Percentiles rank a stretch among this genome's conserved stretches.
Evolutionary conservation across 306 rosid species (phyloP).

Genomic region (Oemleria cerasiformis): DNA sequence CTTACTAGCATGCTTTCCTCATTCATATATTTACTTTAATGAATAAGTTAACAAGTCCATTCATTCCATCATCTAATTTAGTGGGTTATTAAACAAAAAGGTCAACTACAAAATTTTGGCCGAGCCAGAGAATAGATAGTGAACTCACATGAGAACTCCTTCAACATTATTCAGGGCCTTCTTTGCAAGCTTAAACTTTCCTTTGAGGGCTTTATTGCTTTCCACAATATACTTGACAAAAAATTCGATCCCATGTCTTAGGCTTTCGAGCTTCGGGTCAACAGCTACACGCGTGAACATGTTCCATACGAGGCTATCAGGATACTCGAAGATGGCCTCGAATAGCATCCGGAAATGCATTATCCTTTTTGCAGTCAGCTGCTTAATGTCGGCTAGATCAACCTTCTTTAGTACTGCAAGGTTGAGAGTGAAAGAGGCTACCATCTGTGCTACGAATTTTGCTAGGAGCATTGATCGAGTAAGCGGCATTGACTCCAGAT

Average conservation of each 20-base stretch:
- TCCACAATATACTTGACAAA: constrained; percentile 62
- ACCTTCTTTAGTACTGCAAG: constrained; percentile 66
- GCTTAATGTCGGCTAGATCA: constrained; percentile 55
- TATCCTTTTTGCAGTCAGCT: constrained; percentile 64
- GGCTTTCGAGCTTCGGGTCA: constrained; percentile 66
- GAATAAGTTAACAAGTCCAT: not conserved
- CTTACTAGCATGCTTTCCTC: constrained; percentile 1
- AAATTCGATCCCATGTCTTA: constrained; percentile 66
- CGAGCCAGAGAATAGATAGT: not conserved
- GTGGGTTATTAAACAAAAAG: not conserved
- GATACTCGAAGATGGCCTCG: constrained; percentile 69
- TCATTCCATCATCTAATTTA: not conserved
- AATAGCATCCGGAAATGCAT: constrained; percentile 85
- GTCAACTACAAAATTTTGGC: constrained; percentile 37
- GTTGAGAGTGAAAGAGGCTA: constrained; percentile 72
- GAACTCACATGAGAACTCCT: constrained; percentile 66
- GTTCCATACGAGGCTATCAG: constrained; percentile 66
- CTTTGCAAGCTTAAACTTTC: constrained; percentile 68
- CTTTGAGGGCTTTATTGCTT: constrained; percentile 35
- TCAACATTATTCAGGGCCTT: constrained; percentile 68
- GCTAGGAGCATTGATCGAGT: constrained; percentile 78
- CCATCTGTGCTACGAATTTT: constrained; percentile 81
- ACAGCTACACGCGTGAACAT: constrained; percentile 70
- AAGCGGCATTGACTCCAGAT: constrained; percentile 71
- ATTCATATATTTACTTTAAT: not conserved